These are phyloP conservation scores for Leccinum incarnatum DNA, from an alignment of 768 basidiomycete species.

Conservation along the genomic window DNA sequence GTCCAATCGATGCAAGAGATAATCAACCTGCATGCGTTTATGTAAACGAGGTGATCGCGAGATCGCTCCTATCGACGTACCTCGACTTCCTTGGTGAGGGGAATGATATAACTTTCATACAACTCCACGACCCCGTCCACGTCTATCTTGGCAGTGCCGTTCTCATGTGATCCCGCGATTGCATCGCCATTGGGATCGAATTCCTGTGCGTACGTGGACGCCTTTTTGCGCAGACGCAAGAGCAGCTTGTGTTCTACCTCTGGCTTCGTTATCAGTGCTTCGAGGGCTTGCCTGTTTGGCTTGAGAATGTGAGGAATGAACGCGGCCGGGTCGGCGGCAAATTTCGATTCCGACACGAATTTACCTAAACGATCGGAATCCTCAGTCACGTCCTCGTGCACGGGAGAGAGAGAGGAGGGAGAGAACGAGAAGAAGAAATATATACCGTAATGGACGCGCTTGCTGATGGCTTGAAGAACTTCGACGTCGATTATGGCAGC, in stretches of 20 bases:
- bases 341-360: slow-evolving; percentile 99
- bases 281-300: slow-evolving; percentile 75
- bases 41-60: neutral
- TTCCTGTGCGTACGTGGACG: slow-evolving; percentile 76
- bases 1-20: slow-evolving; percentile 86
- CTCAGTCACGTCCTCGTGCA: slow-evolving; percentile 4
- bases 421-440: slow-evolving; percentile 14
- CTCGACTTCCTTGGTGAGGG: slow-evolving; percentile 98
- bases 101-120: slow-evolving; percentile 95
- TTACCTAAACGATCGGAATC: slow-evolving; percentile 60
- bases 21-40: slow-evolving; percentile 69
- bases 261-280: slow-evolving; percentile 92
- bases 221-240: slow-evolving; percentile 81
- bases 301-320: slow-evolving; percentile 91
- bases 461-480: slow-evolving; percentile 95
- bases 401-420: neutral
- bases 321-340: slow-evolving; percentile 75
- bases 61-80: slow-evolving; percentile 42
- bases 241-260: slow-evolving; percentile 89
- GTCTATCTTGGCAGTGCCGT: slow-evolving; percentile 71
- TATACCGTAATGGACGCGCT: slow-evolving; percentile 96
- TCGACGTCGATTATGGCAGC: slow-evolving; percentile 94
- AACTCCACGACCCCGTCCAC: slow-evolving; percentile 90
- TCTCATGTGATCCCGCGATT: slow-evolving; percentile 32
- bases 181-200: slow-evolving; percentile 66